phyloP scores from a whole-genome alignment of 2,329 filamentous ascomycete genomes.

The Mariannaea sp. region DNA sequence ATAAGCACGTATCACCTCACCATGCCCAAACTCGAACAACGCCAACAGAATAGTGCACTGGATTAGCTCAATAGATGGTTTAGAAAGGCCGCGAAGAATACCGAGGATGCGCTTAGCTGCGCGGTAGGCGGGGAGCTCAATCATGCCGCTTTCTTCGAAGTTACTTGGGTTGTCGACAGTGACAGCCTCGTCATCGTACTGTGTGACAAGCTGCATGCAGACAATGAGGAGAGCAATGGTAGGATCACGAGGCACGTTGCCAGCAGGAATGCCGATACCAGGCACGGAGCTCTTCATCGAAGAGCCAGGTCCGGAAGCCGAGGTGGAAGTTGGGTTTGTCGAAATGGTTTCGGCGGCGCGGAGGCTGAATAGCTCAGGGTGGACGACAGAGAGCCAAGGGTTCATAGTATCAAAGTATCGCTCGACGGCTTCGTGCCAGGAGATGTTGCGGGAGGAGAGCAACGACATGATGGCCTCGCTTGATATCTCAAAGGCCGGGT shows the following conservation, averaged over 20 bases:
- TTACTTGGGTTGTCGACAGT: conserved; percentile 28
- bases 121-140: conserved; percentile 46
- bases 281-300: neutral
- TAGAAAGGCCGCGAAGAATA: conserved; percentile 42
- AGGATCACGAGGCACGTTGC: conserved; percentile 28
- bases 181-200: conserved; percentile 45
- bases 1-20: conserved; percentile 48
- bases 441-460: conserved; percentile 40
- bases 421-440: conserved; percentile 46
- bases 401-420: conserved; percentile 49
- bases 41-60: conserved; percentile 49
- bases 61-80: conserved; percentile 46
- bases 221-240: conserved; percentile 48
- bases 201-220: conserved; percentile 50
- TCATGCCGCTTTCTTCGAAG: conserved; percentile 45
- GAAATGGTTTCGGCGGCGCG: conserved; percentile 30
- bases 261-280: neutral
- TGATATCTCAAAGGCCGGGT: conserved; percentile 42
- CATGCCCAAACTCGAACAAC: conserved; percentile 52
- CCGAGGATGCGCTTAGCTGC: conserved; percentile 46
- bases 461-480: conserved; percentile 47
- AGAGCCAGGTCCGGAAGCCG: conserved; percentile 8
- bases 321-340: neutral
- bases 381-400: conserved; percentile 48
- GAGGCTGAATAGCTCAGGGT: conserved; percentile 46